phyloP scores from a whole-genome alignment of 139 green algal genomes.

The Chlamydomonas incerta region DNA sequence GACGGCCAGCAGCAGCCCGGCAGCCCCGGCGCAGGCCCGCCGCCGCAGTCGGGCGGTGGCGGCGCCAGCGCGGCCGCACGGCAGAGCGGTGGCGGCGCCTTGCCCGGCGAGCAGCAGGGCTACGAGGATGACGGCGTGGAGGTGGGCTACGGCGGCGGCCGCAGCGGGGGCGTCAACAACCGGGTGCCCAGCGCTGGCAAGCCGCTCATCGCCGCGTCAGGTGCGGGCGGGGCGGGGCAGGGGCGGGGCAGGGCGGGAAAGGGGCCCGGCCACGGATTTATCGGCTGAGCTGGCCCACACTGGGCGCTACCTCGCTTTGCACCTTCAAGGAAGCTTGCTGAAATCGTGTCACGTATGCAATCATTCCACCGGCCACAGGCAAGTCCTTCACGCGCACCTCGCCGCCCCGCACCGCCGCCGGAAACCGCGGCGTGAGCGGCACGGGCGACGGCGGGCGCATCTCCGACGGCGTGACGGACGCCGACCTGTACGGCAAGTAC shows the following conservation, averaged over 20 bases:
- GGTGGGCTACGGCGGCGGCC: no score
- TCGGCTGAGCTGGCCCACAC: no score
- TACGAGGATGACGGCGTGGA: neutral
- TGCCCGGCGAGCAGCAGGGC: neutral
- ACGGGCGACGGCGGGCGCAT: neutral
- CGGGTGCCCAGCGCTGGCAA: no score
- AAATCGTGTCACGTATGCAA: no score
- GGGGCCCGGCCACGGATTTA: no score
- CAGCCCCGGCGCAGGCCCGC: no score
- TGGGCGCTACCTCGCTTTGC: no score
- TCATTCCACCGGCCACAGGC: no score
- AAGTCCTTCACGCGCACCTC: neutral
- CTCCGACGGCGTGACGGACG: neutral
- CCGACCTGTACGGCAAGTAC: slow-evolving; percentile 20
- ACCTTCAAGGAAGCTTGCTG: no score
- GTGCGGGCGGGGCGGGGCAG: no score
- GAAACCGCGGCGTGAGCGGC: neutral
- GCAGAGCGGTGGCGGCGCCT: neutral
- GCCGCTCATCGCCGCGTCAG: neutral
- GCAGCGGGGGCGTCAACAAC: no score
- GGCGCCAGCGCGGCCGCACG: neutral
- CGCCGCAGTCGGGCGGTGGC: neutral
- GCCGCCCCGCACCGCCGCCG: neutral
- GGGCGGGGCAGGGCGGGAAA: no score
- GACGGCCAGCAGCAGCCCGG: neutral